A percentile compares a stretch with the other conserved stretches of the same genome.
These are phyloP conservation scores for Rhizophora mangle DNA, from an alignment of 345 rosid species.

Conservation along the genomic window DNA sequence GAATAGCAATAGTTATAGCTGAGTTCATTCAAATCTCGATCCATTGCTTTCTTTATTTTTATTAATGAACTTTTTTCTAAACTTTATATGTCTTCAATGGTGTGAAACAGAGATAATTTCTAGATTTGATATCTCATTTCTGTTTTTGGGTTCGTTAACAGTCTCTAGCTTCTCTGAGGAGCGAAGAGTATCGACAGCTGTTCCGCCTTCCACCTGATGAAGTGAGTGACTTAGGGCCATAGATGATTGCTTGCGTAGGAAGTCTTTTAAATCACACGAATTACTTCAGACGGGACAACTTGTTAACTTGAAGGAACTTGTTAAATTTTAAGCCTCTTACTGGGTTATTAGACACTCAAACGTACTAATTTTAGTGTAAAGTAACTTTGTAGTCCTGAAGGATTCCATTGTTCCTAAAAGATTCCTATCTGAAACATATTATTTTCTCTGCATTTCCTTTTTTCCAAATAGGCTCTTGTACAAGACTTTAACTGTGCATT, in stretches of 20 bases:
- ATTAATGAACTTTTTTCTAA: no score
- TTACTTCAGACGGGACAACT: no score
- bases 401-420: background rate
- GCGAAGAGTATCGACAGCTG: conserved; percentile 82
- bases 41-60: no score
- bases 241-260: background rate
- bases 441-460: conserved; percentile 9
- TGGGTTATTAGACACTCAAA: no score
- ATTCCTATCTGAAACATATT: background rate
- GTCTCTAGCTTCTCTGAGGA: conserved; percentile 49
- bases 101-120: background rate
- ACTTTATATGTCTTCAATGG: no score
- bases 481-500: conserved; percentile 96
- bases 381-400: no score
- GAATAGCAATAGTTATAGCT: no score
- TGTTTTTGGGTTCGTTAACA: conserved; percentile 25
- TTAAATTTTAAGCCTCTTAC: no score
- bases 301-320: no score
- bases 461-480: conserved; percentile 54
- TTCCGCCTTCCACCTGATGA: conserved; percentile 83
- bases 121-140: background rate
- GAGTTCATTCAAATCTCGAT: no score
- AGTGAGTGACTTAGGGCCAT: conserved; percentile 38
- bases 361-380: no score
- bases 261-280: background rate